Evolutionary conservation across 2,329 filamentous ascomycete species (phyloP), one percentile per base, ranked within the genome.

Genomic region (Cladosporium cucumerinum): DNA sequence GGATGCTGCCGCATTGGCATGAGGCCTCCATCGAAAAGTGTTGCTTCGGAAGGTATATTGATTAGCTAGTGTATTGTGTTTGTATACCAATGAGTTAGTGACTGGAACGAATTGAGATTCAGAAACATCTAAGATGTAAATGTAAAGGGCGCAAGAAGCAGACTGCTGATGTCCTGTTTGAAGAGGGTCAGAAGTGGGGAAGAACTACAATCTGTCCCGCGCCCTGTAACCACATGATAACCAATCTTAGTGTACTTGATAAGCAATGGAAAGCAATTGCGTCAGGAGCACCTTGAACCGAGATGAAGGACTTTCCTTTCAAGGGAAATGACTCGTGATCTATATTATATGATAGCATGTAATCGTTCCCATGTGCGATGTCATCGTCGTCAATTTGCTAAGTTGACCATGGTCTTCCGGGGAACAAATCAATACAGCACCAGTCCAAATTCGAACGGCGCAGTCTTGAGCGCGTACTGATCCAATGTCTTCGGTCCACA

Each of bases 401-500:
- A 21, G 2, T 21, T 3, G 16, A 11, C 39, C n/a, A 18, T 6
- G 36, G 18, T 3, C 2, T 46, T 46, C 39, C n/a, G 8, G 39
- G 11, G n/a, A 46, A 23, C n/a, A 46, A 46, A 21, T 68, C 57
- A 69, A 43, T 60, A 61, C 59, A 74, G 55, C 21, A 68, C 18
- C 32, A 74, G 36, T 16, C 68, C 68, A 52, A 75, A 80, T 64
- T 78, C 74, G 70, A 80, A 80, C 1, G 71, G 66, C 66, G 70
- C 69, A 6, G 73, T 76, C 55, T 77, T 65, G 39, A 80, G 66
- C 21, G 73, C 73, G 73, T 81, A 79, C 69, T 79, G 63, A 14
- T 77, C 75, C 57, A 79, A 63, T 12, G 78, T 79, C 64, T 81
- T 82, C 0, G 86, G 86, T 26, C 87, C 87, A 74, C 87, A 89